Evolutionary conservation across 2,329 filamentous ascomycete genomes (phyloP), one percentile per base, ranked within the genome.

Genomic region (Colletotrichum limetticola): DNA sequence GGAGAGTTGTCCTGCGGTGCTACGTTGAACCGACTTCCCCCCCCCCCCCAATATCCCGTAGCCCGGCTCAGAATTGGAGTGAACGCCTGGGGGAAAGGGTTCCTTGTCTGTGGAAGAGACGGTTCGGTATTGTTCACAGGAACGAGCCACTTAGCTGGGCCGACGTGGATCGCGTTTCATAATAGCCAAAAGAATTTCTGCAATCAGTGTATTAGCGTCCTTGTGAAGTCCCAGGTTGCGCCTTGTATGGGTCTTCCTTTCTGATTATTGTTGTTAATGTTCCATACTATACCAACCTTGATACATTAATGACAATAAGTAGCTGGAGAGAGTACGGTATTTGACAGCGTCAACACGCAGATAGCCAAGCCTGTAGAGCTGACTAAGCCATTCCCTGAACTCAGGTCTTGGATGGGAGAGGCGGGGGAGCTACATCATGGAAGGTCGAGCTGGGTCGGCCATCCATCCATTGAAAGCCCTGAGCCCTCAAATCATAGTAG

Each of bases 1-100:
- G 42, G 32, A 59, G 28, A 68, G 26, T 30, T 52, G 53, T 35
- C 59, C 42, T 71, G 70, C 66, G 30, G 70, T 72, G 59, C 66
- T 59, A 72, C 70, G 53, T 68, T 49, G 24, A 28, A 61, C 58
- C n/a, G 49, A 52, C 37, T 32, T 1, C 26, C 26, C 26, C 24
- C 24, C 24, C 24, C 26, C 26, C 26, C 26, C 26, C 30, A 32
- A 32, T 32, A 32, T 32, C 30, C 30, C 30, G 30, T 32, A 9
- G 32, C 22, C 19, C 16, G 22, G 12, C 8, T 24, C 14, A 49
- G 12, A 28, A 32, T 32, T 30, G n/a, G 65, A 49, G 28, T 52
- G 24, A 57, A 37, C 57, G 24, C 35, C 35, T 71, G 5, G 14
- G 56, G 49, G 42, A 35, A 30, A 68, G 64, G 56, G 53, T 49